Conservation (phyloP, 1,284 basidiomycete species). For the Flammula alnicola region DNA sequence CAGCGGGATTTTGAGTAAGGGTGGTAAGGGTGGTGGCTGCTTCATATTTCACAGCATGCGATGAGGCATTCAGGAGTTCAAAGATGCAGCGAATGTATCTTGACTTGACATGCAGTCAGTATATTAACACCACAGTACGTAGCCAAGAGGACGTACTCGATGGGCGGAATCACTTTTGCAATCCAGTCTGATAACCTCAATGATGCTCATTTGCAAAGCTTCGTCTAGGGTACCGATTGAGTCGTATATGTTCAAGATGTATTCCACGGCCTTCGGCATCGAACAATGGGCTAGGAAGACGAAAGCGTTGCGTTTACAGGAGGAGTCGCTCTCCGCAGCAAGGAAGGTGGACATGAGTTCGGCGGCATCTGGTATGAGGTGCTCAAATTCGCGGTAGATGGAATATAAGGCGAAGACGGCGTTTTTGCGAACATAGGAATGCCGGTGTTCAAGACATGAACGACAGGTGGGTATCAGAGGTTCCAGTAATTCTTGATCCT, state of each 20-base stretch:
- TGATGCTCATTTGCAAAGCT: conserved; percentile 93
- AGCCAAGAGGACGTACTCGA: conserved; percentile 55
- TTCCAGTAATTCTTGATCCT: conserved; percentile 94
- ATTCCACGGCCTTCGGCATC: conserved; percentile 91
- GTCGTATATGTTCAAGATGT: conserved; percentile 86
- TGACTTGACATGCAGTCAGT: conserved; percentile 51
- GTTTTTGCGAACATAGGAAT: conserved; percentile 98
- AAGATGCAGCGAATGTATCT: conserved; percentile 95
- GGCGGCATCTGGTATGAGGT: conserved; percentile 95
- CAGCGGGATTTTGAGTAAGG: conserved; percentile 94
- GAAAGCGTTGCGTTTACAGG: conserved; percentile 97
- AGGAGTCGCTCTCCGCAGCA: conserved; percentile 94
- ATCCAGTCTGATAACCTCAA: conserved; percentile 94
- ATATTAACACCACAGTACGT: neutral
- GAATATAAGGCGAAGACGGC: conserved; percentile 96
- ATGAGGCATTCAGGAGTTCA: conserved; percentile 90
- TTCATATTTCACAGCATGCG: conserved; percentile 97
- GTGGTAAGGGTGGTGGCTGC: conserved; percentile 95
- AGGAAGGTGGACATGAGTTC: conserved; percentile 98
- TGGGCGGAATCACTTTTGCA: conserved; percentile 85
- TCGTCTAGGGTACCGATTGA: conserved; percentile 89
- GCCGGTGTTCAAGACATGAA: conserved; percentile 95
- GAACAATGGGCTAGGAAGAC: conserved; percentile 91
- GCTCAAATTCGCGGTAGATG: conserved; percentile 93
- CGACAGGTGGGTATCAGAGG: conserved; percentile 94